Base-by-base conservation (phyloP, 2,329 filamentous ascomycete genomes). In the Decorospora gaudefroyi region DNA sequence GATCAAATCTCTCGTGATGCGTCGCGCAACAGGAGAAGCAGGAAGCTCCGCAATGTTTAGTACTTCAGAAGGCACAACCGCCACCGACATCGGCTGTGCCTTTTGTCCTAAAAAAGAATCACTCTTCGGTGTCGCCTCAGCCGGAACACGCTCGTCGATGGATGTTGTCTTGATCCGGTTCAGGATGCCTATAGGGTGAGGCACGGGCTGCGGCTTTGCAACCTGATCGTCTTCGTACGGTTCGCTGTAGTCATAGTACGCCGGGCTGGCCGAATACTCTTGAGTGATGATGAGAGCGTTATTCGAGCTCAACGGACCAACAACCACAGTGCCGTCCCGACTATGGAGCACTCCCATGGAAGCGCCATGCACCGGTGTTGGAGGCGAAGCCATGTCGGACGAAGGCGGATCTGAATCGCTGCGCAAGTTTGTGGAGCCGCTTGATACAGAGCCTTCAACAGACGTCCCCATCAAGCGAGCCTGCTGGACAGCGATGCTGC, bases 351-450 rank as follows among this genome's bases (percentile, higher is more conserved):
- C 68, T 42, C 71, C 67, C 29, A 72, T 62, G 7, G 67, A 61
- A 11, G 55, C 62, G 10, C 61, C 53, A 46, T 73, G 68, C 34
- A 65, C 68, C 0, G 75, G 74, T 6, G 74, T 76, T 16, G 71
- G 67, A 12, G 74, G 74, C 1, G 69, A 72, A 23, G 71, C 65
- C 29, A 70, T 65, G 45, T 76, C 74, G 2, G 74, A 76, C 1
- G 73, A 76, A 10, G 71, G 70, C 4, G 66, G 61, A 10, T 73
- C 69, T 1, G 65, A 63, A 29, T 74, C 70, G 4, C 68, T 69
- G 40, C 70, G 64, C 33, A 55, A 50, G 27, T 60, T 66, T 10
- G 53, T 65, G 13, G 57, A 66, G 12, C 57, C 53, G 38, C 65
- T 68, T n/a, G 62, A 69, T 27, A 55, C 39, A 2, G 65, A 67